Base-by-base conservation (phyloP, 257 asterid genomes). In the Primulina eburnea region DNA sequence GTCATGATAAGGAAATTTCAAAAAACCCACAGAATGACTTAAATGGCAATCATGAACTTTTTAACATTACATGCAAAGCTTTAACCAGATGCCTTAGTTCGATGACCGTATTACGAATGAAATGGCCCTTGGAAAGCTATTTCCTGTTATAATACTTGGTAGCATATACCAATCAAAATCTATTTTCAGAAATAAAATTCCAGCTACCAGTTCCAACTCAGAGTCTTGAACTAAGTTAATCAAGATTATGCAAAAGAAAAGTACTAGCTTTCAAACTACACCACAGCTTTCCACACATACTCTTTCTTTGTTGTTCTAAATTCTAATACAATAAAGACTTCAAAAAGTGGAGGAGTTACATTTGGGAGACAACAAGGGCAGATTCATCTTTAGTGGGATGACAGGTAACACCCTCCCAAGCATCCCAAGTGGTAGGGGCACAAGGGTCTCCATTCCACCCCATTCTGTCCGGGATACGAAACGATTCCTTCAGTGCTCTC, bases 401-500 rank as follows among this genome's bases (percentile, higher is more conserved):
- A 68, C 99, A 94, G 12, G 98, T 81, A 68, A 94, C 96, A 73
- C 99, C 98, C 75, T 94, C 99, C 99, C 99, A 94, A 40, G 98
- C 96, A 88, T 91, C 99, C 99, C 98, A 91, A 20, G 82, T 72
- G n/a, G 99, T 88, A 72, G 99, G 99, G 43, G 97, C 97, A 80
- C 99, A 94, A 7, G 99, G 98, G 69, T 94, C 99, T 18, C 99
- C 99, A 72, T 91, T 92, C 99, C 99, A 94, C 26, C 99, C 99
- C 99, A 91, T 91, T 73, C 99, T 82, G 40, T 82, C 96, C 0
- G 99, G 99, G 61, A 94, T 84, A n/a, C 89, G 87, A 35, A 94
- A 92, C n/a, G 99, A 91, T 40, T 81, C 93, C 82, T 88, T 94
- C 81, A 91, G 76, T 20, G 96, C 90, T 79, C 75, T 88, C 99